Conservation (phyloP, 2,329 filamentous ascomycete genomes). For the Aspergillus oerlinghausenensis region DNA sequence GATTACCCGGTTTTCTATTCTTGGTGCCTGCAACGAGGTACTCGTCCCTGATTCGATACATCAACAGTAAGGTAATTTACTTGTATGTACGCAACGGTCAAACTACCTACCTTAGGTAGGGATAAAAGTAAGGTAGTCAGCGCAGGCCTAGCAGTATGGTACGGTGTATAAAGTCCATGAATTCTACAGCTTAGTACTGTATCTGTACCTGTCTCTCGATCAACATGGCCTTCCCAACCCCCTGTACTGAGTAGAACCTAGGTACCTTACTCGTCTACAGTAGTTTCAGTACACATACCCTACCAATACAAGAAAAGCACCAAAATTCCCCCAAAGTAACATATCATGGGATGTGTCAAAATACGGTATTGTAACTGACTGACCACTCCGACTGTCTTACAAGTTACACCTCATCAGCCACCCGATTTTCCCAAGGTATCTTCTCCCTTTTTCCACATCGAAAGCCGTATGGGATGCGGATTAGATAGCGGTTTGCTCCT, state of each 20-base stretch:
- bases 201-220: neutral
- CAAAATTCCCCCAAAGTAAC: too few species aligned
- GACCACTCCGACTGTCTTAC: neutral
- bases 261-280: neutral
- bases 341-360: neutral
- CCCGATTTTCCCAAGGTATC: neutral
- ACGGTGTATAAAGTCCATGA: too few species aligned
- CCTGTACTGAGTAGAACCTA: neutral
- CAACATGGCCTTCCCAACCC: too few species aligned
- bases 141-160: neutral
- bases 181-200: too few species aligned
- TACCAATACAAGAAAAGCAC: neutral
- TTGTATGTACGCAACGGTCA: neutral
- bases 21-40: neutral
- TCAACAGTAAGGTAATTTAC: neutral
- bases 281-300: neutral
- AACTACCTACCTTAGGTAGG: too few species aligned
- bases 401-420: neutral
- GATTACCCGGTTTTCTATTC: neutral
- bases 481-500: neutral
- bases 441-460: neutral
- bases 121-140: too few species aligned
- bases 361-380: neutral
- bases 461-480: neutral
- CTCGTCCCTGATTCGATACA: neutral